Evolutionary conservation across 1,139 yeast genomes (phyloP).

Genomic region (Saccharomyces pastorianus): DNA sequence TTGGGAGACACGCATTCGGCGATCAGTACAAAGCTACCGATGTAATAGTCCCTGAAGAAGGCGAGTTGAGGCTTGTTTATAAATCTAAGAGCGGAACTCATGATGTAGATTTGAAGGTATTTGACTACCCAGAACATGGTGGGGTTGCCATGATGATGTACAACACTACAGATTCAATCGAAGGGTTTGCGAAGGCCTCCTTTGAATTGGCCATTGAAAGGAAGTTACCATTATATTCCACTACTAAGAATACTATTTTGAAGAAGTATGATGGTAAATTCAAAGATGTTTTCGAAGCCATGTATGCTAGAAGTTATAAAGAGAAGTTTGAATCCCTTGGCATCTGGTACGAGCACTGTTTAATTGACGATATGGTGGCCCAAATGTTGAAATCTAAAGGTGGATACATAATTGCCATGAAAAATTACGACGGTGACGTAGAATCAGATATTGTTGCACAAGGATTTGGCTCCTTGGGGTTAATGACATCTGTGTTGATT

Average conservation of each 20-base stretch:
- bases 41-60: constrained; percentile 67
- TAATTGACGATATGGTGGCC: constrained; percentile 97
- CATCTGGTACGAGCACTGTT: constrained; percentile 92
- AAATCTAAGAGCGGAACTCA: constrained; percentile 45
- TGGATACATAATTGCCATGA: constrained; percentile 89
- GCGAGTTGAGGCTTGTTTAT: constrained; percentile 69
- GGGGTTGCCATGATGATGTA: constrained; percentile 94
- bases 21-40: constrained; percentile 96
- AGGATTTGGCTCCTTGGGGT: constrained; percentile 92
- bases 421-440: constrained; percentile 96
- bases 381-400: constrained; percentile 95
- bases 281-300: constrained; percentile 81
- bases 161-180: constrained; percentile 85
- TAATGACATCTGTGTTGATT: constrained; percentile 90
- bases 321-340: constrained; percentile 62
- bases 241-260: constrained; percentile 90
- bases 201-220: constrained; percentile 79
- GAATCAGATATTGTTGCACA: constrained; percentile 96
- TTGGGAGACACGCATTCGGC: constrained; percentile 96
- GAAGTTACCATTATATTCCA: constrained; percentile 68
- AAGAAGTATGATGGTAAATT: constrained; percentile 91
- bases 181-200: constrained; percentile 85
- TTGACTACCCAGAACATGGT: constrained; percentile 53
- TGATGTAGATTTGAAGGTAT: constrained; percentile 51
- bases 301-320: constrained; percentile 67